Base-by-base conservation (phyloP, 331 rosid species). In the Pyrus hybrid region DNA sequence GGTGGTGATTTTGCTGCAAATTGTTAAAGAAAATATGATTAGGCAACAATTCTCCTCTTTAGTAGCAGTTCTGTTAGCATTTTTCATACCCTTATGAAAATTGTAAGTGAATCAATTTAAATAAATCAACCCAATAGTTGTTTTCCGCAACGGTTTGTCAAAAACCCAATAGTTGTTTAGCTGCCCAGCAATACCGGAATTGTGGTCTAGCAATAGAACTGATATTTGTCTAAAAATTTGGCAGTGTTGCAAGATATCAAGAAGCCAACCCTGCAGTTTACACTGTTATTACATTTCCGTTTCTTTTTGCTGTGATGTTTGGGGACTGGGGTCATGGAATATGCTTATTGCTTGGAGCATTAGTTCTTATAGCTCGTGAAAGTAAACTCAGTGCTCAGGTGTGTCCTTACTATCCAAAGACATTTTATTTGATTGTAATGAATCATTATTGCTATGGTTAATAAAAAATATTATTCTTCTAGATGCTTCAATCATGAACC, bases 241-340 rank as follows among this genome's bases (percentile, higher is more conserved):
- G 87, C 97, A 95, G 99, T 67, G 91, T 95, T 76, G 98, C 98
- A 45, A 82, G 97, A 83, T 95, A 95, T 88, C 96, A 89, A 87
- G 98, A 95, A 88, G 99, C 96, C 78, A 95, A 95, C 85, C 99
- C 99, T 76, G 93, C 99, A 62, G 98, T 95, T 79, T 95, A 88
- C 81, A 88, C 97, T 41, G 85, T 85, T 67, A 76, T 95, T 75
- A 85, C 96, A 69, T 95, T 95, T 84, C 99, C 99, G 21, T 95
- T 95, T 86, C 97, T 95, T 65, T 95, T 95, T 71, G 98, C 98
- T 25, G 86, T 95, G 81, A 95, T 95, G 99, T 95, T 92, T 91
- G 99, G 99, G 82, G 99, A 95, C 82, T 95, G 98, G 99, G 99
- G 99, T 83, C 99, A 95, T 83, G 99, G 99, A 80, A 88, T 92